Base-by-base conservation (phyloP, 108 stramenopile genomes). In the Discostella stelligeroides region DNA sequence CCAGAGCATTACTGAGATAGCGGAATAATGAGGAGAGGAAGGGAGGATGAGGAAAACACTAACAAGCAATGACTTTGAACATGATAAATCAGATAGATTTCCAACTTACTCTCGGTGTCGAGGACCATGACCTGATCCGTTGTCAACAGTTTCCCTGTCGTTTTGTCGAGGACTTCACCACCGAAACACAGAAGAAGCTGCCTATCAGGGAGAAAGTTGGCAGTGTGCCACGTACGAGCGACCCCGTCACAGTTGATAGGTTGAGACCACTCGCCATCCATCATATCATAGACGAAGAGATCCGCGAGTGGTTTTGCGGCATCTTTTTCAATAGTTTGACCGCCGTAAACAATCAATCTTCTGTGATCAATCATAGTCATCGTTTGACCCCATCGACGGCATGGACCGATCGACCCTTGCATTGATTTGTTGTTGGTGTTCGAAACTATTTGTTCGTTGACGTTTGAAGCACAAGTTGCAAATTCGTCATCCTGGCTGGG, bases 381-480 rank as follows among this genome's bases (percentile, higher is more conserved):
- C 12, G 85, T 88, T 27, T 92, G 89, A 40, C 91, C 93, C 93
- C 93, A 95, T 30, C 93, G 74, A 15, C 85, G 76, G 66, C 85
- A 79, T 13, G 92, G 88, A 24, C 27, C 40, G 18, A 21, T 34
- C 38, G 34, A 15, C 50, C 13, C 65, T 24, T 38, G 12, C 9
- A 10, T 42, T 4, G 39, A 20, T 15, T 55, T 15, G n/a, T 58
- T 12, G 27, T 15, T 45, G 11, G 38, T 30, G 11, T 54, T 41
- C 4, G 48, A 5, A 34, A 34, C 6, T 6, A 34, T 34, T 34
- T 6, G 34, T 5, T 34, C 34, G 6, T 34, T 34, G 6, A n/a
- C n/a, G n/a, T n/a, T n/a, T n/a, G n/a, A n/a, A n/a, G n/a, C n/a
- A n/a, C n/a, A n/a, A n/a, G n/a, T 43, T 6, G 27, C 17, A 46